Conservation (phyloP, 768 basidiomycete species). For the Neoboletus magnificus region DNA sequence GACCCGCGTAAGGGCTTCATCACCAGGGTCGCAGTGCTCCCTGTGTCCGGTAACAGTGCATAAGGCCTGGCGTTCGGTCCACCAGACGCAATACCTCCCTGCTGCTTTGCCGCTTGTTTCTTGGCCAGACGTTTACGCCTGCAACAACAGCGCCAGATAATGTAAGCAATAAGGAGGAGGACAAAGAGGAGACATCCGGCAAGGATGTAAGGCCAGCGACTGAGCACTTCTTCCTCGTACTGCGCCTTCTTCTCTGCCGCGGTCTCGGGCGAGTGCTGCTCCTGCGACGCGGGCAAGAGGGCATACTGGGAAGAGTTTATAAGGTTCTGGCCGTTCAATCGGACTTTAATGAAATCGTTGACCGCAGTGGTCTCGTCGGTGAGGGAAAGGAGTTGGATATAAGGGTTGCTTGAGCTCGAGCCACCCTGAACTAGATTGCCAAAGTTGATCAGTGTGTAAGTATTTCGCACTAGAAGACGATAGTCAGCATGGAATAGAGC, state of each 20-base stretch:
- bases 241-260: conserved; percentile 62
- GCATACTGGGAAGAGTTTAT: conserved; percentile 51
- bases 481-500: conserved; percentile 2
- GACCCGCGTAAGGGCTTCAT: conserved; percentile 30
- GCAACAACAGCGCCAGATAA: conserved; percentile 63
- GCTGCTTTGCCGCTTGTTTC: conserved; percentile 20
- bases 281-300: conserved; percentile 57
- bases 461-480: conserved; percentile 61
- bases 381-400: conserved; percentile 63
- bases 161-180: conserved; percentile 42
- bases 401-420: conserved; percentile 52
- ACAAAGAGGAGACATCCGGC: conserved; percentile 54
- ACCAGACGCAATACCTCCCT: not conserved
- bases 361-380: conserved; percentile 52
- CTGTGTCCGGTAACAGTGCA: conserved; percentile 24
- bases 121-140: conserved; percentile 34
- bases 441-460: conserved; percentile 68
- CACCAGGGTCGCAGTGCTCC: conserved; percentile 26
- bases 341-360: conserved; percentile 62
- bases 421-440: conserved; percentile 62
- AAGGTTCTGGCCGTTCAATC: conserved; percentile 58
- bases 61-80: conserved; percentile 17
- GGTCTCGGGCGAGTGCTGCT: conserved; percentile 62
- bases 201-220: conserved; percentile 73
- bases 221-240: conserved; percentile 60